phyloP scores from a whole-genome alignment of 2,329 filamentous ascomycete species.

The Pyrenophora tritici-repentis region DNA sequence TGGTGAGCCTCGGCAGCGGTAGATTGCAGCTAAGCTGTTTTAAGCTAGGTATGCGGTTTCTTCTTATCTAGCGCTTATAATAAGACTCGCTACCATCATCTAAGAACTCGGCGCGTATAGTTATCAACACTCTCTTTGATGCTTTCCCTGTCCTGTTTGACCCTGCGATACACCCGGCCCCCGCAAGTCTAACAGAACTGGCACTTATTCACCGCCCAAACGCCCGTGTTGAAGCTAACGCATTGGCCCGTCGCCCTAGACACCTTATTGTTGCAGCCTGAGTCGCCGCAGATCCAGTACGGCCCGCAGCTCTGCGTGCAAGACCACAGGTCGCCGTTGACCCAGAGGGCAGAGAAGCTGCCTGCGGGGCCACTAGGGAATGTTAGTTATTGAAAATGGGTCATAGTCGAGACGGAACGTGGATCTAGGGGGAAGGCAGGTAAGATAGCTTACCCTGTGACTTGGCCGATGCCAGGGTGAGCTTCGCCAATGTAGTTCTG shows the following conservation, averaged over 20 bases:
- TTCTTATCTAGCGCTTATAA: too few species aligned
- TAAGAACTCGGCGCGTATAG: too few species aligned
- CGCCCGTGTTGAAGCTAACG: conserved; percentile 21
- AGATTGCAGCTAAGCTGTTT: too few species aligned
- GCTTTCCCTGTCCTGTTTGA: too few species aligned
- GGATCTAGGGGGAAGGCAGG: not conserved
- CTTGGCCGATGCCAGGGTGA: conserved; percentile 11
- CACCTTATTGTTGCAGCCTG: conserved; percentile 12
- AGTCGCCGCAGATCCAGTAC: conserved; percentile 22
- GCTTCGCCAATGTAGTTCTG: conserved; percentile 22
- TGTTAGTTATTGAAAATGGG: not conserved
- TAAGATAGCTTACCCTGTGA: conserved; percentile 11
- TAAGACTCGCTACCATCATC: too few species aligned
- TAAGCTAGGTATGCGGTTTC: too few species aligned
- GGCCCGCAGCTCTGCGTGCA: conserved; percentile 23
- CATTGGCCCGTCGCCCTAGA: conserved; percentile 13
- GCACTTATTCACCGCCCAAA: conserved; percentile 11
- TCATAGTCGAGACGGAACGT: not conserved
- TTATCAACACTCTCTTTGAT: too few species aligned
- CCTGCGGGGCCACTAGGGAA: conserved; percentile 20
- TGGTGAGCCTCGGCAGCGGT: too few species aligned
- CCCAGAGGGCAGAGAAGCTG: conserved; percentile 25
- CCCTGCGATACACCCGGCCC: too few species aligned
- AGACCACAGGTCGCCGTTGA: conserved; percentile 13
- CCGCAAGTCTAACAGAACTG: too few species aligned